phyloP scores from a whole-genome alignment of 805 yeast genomes.

The Komagataella populi region DNA sequence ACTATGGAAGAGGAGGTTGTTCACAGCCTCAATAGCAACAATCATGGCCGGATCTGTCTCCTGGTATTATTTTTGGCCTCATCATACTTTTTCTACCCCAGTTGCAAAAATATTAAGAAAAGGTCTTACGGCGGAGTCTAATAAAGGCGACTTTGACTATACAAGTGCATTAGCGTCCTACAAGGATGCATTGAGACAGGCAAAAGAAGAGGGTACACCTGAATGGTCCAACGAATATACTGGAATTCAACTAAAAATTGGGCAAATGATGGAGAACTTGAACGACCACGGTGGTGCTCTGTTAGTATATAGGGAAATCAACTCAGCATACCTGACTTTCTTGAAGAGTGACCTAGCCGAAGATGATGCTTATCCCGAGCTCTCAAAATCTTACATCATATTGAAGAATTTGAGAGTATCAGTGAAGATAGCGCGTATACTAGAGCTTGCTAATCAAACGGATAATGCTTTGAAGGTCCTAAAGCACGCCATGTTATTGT shows the following conservation, averaged over 20 bases:
- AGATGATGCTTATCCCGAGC: slow-evolving; percentile 22
- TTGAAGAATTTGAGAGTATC: slow-evolving; percentile 62
- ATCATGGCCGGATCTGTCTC: slow-evolving; percentile 8
- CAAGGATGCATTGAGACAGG: slow-evolving; percentile 57
- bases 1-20: slow-evolving; percentile 7
- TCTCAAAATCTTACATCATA: slow-evolving; percentile 40
- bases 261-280: slow-evolving; percentile 47
- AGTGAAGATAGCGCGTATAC: slow-evolving; percentile 22
- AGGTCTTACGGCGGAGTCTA: slow-evolving; percentile 77
- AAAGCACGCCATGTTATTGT: not conserved
- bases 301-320: slow-evolving; percentile 36
- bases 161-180: slow-evolving; percentile 58
- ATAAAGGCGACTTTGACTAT: slow-evolving; percentile 48
- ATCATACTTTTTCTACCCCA: slow-evolving; percentile 49
- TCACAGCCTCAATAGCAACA: slow-evolving; percentile 6
- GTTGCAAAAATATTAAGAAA: slow-evolving; percentile 64
- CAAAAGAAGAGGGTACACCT: slow-evolving; percentile 40
- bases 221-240: slow-evolving; percentile 70
- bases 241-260: slow-evolving; percentile 78
- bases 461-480: not conserved
- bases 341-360: slow-evolving; percentile 14
- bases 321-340: slow-evolving; percentile 41
- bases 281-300: not conserved
- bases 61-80: slow-evolving; percentile 45
- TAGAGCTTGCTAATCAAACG: slow-evolving; percentile 37